Evolutionary conservation across 2,329 filamentous ascomycete species (phyloP), one percentile per base, ranked within the genome.

Genomic region (Zarea fungicola): DNA sequence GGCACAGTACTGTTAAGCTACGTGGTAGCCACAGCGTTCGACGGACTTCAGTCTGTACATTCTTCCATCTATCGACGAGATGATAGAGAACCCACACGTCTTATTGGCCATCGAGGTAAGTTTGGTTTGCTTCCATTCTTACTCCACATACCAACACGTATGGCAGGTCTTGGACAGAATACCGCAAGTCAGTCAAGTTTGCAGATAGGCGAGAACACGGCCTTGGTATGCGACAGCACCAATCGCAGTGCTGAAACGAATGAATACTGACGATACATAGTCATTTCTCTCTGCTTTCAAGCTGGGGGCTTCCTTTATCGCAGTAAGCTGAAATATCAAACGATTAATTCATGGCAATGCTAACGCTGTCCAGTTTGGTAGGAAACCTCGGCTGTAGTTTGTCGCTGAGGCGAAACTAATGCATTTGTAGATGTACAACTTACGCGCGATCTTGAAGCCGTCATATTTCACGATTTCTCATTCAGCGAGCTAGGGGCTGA

Each of bases 391-490:
- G 5, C 19, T 40, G 11, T 16, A n/a, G 6, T 11, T 22, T 7
- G 13, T 6, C 6, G 21, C 23, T 23, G 34, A 18, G n/a, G n/a
- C 19, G 14, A 18, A 4, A 21, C 37, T 40, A 40, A 40, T 16
- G 25, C 23, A 7, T 5, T 14, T 25, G 4, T 13, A 62, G 69
- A 72, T 56, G 60, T 69, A 2, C 69, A 72, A 52, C 54, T 72
- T n/a, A 71, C 69, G 2, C 62, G 61, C 53, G 69, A 72, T 39
- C 54, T 62, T 32, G 55, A 65, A 7, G 65, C 69, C 4, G 60
- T 72, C 7, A 59, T 70, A n/a, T 71, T 67, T 45, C 68, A 71
- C 49, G 67, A 71, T 52, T 71, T 69, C 42, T 63, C 62, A 3
- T 50, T 71, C 9, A 70, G 67, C 50, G 68, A 73, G 52, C 62